Evolutionary conservation across 2,329 filamentous ascomycete genomes (phyloP).

Genomic region (Trichoderma semiorbis): DNA sequence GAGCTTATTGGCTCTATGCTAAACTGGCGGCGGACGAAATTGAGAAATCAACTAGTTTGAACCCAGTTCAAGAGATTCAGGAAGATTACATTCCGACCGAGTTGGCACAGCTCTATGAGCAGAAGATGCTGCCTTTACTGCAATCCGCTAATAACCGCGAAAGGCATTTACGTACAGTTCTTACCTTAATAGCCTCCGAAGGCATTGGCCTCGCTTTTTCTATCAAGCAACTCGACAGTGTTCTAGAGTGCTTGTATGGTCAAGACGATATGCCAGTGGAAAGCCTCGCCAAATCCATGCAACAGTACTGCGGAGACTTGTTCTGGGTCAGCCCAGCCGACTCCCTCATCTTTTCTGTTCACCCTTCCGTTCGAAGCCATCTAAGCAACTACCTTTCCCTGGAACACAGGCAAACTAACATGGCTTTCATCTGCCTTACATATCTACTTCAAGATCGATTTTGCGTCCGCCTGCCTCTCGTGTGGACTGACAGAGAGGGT

Average conservation of each 20-base stretch:
- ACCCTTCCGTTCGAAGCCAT: constrained; percentile 14
- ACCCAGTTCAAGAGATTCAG: not conserved
- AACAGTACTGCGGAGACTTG: constrained; percentile 6
- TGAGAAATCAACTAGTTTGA: not conserved
- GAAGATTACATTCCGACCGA: constrained; percentile 15
- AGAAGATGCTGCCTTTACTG: constrained; percentile 22
- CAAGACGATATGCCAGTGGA: not conserved
- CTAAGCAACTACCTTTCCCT: constrained; percentile 14
- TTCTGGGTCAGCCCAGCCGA: constrained; percentile 10
- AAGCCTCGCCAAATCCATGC: constrained; percentile 3
- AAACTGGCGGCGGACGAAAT: constrained; percentile 20
- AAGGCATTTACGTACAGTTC: constrained; percentile 6
- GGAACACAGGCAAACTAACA: constrained; percentile 21
- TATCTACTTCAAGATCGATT: constrained; percentile 21
- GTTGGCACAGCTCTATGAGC: constrained; percentile 20
- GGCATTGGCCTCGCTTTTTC: not conserved
- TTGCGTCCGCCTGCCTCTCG: not conserved
- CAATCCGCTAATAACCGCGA: constrained; percentile 21
- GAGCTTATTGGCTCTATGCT: constrained; percentile 21
- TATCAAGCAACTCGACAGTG: constrained; percentile 6
- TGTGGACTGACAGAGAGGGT: not conserved
- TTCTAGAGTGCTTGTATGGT: constrained; percentile 13
- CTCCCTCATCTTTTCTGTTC: constrained; percentile 4
- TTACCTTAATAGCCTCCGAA: constrained; percentile 17
- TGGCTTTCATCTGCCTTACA: constrained; percentile 23